These are phyloP conservation scores for Aspergillus cavernicola DNA, from an alignment of 495 filamentous ascomycete genomes.

Conservation along the genomic window DNA sequence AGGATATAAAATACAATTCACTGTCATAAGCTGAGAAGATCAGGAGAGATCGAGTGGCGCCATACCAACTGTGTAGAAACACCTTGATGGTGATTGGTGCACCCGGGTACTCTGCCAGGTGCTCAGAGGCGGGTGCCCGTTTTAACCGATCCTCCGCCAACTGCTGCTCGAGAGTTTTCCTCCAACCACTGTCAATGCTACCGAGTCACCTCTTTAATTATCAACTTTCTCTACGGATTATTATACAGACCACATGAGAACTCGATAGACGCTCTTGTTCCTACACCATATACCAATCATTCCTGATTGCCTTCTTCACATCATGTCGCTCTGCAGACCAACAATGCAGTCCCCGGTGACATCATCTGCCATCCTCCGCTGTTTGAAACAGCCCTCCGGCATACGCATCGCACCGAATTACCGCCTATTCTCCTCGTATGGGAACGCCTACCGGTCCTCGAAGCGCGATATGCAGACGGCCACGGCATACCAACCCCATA, in stretches of 20 bases:
- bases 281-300: constrained; percentile 7
- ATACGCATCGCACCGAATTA: constrained; percentile 49
- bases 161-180: constrained; percentile 14
- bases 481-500: constrained; percentile 73
- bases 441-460: constrained; percentile 45
- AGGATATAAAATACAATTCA: neutral
- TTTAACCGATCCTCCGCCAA: constrained; percentile 18
- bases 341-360: constrained; percentile 41
- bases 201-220: constrained; percentile 12
- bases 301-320: constrained; percentile 7
- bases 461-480: constrained; percentile 68
- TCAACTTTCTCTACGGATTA: constrained; percentile 14
- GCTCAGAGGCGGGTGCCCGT: constrained; percentile 7
- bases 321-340: constrained; percentile 36
- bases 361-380: constrained; percentile 54
- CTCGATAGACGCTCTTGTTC: neutral
- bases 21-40: neutral
- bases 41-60: constrained; percentile 28
- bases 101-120: neutral
- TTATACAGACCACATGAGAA: constrained; percentile 11
- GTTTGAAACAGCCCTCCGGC: constrained; percentile 41
- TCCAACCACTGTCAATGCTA: constrained; percentile 9
- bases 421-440: constrained; percentile 65
- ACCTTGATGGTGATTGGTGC: constrained; percentile 41
- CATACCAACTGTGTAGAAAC: constrained; percentile 43